Evolutionary conservation across 495 filamentous ascomycete genomes (phyloP).

Genomic region (Delitschia confertaspora): DNA sequence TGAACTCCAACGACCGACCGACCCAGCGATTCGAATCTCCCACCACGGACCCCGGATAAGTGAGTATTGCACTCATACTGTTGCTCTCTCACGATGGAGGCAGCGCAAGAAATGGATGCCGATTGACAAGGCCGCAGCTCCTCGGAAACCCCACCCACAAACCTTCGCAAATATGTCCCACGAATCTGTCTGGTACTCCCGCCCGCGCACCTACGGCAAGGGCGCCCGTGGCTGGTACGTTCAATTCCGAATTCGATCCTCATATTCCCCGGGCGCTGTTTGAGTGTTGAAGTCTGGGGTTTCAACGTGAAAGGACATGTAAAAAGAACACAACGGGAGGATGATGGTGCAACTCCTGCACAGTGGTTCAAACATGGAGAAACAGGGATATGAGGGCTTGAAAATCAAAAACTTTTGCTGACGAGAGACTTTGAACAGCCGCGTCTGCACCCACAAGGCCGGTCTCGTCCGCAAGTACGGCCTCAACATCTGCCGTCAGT

Average conservation of each 20-base stretch:
- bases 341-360: no score
- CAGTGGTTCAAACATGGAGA: not conserved
- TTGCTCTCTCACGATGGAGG: not conserved
- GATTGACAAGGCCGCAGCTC: slow-evolving; percentile 5
- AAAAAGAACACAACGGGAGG: no score
- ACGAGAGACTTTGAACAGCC: slow-evolving; percentile 47
- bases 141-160: slow-evolving; percentile 4
- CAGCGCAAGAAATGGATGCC: not conserved
- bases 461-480: slow-evolving; percentile 99
- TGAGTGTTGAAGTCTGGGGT: not conserved
- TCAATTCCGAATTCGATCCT: not conserved
- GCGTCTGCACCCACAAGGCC: slow-evolving; percentile 88
- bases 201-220: slow-evolving; percentile 94
- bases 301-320: no score
- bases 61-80: not conserved
- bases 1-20: not conserved
- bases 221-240: slow-evolving; percentile 81
- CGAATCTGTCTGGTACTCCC: slow-evolving; percentile 99
- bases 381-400: not conserved
- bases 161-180: slow-evolving; percentile 83
- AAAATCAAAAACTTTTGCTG: slow-evolving; percentile 11
- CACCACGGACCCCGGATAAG: not conserved
- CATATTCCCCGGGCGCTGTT: no score
- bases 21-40: no score
- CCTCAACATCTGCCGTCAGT: slow-evolving; percentile 98